Evolutionary conservation across 495 filamentous ascomycete species (phyloP).

Genomic region (Aspergillus kassunensis): DNA sequence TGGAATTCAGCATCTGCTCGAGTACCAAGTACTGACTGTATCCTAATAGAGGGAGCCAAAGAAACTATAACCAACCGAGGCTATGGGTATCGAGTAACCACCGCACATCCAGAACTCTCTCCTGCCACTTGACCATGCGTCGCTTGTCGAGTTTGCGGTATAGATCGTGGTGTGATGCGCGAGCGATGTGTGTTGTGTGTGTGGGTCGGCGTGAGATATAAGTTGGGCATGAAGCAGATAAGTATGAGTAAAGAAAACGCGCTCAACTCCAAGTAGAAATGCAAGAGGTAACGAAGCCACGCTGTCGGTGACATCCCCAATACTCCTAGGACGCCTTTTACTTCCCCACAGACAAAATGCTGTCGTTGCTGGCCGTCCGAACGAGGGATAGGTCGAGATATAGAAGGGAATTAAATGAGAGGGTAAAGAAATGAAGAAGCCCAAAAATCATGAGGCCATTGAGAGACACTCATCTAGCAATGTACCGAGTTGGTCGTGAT

Average conservation of each 20-base stretch:
- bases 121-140: too few relatives aligned
- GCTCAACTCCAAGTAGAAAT: constrained; percentile 18
- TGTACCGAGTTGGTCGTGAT: constrained; percentile 59
- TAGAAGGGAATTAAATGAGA: constrained; percentile 1
- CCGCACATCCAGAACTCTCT: constrained; percentile 15
- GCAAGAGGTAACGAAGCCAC: constrained; percentile 13
- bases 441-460: constrained; percentile 42
- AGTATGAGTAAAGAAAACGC: constrained; percentile 16
- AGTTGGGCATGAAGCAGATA: not conserved
- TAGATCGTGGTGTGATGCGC: not conserved
- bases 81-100: constrained; percentile 36
- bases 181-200: not conserved
- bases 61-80: constrained; percentile 17
- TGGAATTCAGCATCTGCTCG: too few relatives aligned
- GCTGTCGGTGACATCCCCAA: constrained; percentile 11
- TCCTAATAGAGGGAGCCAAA: not conserved
- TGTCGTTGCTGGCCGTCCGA: constrained; percentile 1
- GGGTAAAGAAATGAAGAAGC: constrained; percentile 9
- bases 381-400: not conserved
- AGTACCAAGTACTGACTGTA: not conserved
- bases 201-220: too few relatives aligned
- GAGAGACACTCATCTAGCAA: constrained; percentile 64
- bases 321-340: constrained; percentile 24
- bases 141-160: too few relatives aligned
- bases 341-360: constrained; percentile 12